Percentiles rank a stretch among this genome's conserved stretches.
Evolutionary conservation across 257 asterid species (phyloP).

Genomic region (Fraxinus cuspidata): DNA sequence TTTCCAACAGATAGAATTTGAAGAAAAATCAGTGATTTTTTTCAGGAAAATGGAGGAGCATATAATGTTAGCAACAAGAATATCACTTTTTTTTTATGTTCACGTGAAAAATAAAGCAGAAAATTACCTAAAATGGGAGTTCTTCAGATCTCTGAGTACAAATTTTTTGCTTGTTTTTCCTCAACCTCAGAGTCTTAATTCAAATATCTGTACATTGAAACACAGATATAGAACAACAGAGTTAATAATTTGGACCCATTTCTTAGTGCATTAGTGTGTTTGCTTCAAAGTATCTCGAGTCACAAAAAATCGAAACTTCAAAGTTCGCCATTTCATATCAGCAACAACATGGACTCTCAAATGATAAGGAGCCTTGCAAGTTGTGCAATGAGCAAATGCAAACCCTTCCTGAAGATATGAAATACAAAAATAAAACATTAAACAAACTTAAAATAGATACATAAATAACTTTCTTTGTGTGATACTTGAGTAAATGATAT

Average conservation of each 20-base stretch:
- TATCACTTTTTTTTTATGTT: neutral
- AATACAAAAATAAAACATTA: neutral
- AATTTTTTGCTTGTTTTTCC: neutral
- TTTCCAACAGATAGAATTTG: constrained; percentile 20
- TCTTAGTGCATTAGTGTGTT: neutral
- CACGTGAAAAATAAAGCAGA: neutral
- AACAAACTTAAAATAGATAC: neutral
- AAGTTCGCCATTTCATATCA: constrained; percentile 84
- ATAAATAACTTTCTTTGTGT: neutral
- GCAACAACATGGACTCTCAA: constrained; percentile 79
- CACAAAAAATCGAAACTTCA: constrained; percentile 92
- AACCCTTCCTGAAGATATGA: constrained; percentile 75
- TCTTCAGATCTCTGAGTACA: constrained; percentile 33
- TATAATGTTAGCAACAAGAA: neutral
- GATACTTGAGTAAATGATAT: neutral
- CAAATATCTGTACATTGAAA: neutral
- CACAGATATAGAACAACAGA: neutral
- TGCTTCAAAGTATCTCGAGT: constrained; percentile 73
- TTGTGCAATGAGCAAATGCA: constrained; percentile 94
- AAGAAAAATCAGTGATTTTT: neutral
- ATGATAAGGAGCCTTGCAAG: constrained; percentile 93
- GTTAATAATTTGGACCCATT: neutral
- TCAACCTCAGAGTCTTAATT: neutral
- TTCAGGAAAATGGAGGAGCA: neutral
- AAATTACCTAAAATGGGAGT: constrained; percentile 33